Base-by-base conservation (phyloP, 805 yeast genomes). In the Starmerella floricola region DNA sequence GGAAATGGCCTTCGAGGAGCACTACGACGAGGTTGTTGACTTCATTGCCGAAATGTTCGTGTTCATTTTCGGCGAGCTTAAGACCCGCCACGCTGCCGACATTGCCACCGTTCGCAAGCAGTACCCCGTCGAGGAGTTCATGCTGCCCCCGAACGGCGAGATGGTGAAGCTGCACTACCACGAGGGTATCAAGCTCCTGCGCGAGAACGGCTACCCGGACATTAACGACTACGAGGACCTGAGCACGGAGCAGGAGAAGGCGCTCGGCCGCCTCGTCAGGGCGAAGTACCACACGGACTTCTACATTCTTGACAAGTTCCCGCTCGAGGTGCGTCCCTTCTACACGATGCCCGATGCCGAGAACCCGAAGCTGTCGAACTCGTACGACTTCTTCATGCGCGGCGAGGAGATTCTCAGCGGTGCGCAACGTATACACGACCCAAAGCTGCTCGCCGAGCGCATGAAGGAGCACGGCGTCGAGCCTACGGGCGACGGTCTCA, bases 331-430 rank as follows among this genome's bases (percentile, higher is more conserved):
- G 42, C 79, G 99, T 72, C 99, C 99, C 45, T 91, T 91, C 75
- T 91, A 91, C 74, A 91, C 99, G 37, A 91, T 91, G 98, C 97
- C 98, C 49, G 95, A 86, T 62, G 73, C 97, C 16, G 79, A 76
- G 58, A 87, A 91, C 67, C 76, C 94, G 50, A 73, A 79, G 55
- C 87, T 87, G 69, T 87, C 97, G 50, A 91, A 91, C 76, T 88
- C 97, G 17, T 91, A 88, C 62, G 98, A 91, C 69, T 91, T 91
- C 79, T 91, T 91, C 74, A 91, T 91, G 98, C 81, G 98, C 71
- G 99, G 99, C 62, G 98, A 91, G 69, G 99, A 91, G 68, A 91
- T 91, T 57, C 69, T 91, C 55, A 85, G 95, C n/a, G 99, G 99
- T 58, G 99, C 98, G 45, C 99, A 91, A 71, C 95, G 99, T 75